These are phyloP conservation scores for Cystobasidium slooffiae DNA, from an alignment of 1,284 basidiomycete species.

Conservation along the genomic window DNA sequence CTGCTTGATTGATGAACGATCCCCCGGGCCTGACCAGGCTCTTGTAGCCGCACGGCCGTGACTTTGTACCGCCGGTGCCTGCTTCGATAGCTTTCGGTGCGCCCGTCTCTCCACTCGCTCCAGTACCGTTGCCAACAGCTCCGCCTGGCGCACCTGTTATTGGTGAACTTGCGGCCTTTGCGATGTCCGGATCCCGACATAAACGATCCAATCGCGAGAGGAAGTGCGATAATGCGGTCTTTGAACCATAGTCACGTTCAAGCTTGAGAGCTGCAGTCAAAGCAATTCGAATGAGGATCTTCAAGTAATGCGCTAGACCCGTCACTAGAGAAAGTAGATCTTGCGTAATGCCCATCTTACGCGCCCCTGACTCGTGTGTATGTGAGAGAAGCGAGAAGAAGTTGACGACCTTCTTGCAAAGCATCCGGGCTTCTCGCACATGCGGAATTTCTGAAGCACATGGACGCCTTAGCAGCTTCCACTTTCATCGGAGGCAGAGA, in stretches of 20 bases:
- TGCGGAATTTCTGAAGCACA: conserved; percentile 82
- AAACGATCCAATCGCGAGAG: conserved; percentile 89
- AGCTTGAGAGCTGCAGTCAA: conserved; percentile 93
- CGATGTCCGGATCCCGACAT: conserved; percentile 68
- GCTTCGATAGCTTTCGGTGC: conserved; percentile 7
- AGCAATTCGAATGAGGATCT: conserved; percentile 97
- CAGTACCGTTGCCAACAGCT: conserved; percentile 12
- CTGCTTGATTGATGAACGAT: conserved; percentile 54
- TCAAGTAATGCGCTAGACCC: conserved; percentile 96
- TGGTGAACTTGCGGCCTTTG: conserved; percentile 50
- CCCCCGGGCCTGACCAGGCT: conserved; percentile 51
- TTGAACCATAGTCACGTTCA: conserved; percentile 82
- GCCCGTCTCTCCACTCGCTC: not conserved
- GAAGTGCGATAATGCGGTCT: conserved; percentile 83
- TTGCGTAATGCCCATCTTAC: conserved; percentile 93
- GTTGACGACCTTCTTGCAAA: conserved; percentile 98
- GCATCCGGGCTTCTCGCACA: conserved; percentile 95
- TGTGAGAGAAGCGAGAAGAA: conserved; percentile 97
- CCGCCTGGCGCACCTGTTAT: not conserved
- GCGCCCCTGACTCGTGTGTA: conserved; percentile 86
- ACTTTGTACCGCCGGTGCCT: conserved; percentile 44
- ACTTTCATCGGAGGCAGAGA: not conserved
- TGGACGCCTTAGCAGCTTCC: conserved; percentile 14
- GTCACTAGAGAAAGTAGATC: conserved; percentile 97
- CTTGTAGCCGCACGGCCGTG: conserved; percentile 56